phyloP scores from a whole-genome alignment of 2,329 filamentous ascomycete genomes.

The Intubia oerlemansii region DNA sequence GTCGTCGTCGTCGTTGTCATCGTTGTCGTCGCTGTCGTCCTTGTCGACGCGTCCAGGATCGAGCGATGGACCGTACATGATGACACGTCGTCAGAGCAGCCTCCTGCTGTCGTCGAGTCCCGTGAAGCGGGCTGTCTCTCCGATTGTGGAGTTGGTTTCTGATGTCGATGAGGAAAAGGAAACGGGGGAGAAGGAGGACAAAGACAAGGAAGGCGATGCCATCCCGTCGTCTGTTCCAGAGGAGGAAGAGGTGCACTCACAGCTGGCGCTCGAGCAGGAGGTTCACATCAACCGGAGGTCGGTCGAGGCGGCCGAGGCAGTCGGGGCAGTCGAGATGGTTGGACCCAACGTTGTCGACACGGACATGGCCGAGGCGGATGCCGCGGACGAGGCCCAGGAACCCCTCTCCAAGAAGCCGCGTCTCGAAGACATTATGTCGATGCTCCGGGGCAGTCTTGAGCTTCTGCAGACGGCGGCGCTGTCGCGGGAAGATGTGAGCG shows the following conservation, averaged over 20 bases:
- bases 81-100: no score
- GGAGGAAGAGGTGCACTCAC: constrained; percentile 12
- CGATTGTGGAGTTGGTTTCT: no score
- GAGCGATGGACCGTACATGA: no score
- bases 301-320: neutral
- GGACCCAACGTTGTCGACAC: neutral
- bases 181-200: no score
- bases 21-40: no score
- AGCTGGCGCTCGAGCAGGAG: constrained; percentile 9
- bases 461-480: constrained; percentile 38
- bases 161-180: no score
- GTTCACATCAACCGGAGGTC: constrained; percentile 4
- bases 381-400: neutral
- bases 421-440: constrained; percentile 27
- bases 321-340: neutral
- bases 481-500: constrained; percentile 41
- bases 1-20: no score
- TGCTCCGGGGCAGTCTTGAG: constrained; percentile 32
- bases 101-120: neutral
- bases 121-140: no score
- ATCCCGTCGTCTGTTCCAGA: constrained; percentile 5
- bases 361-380: neutral
- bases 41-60: no score
- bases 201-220: no score
- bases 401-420: constrained; percentile 12